These are phyloP conservation scores for Cladosporium sp. DNA, from an alignment of 2,329 filamentous ascomycete genomes.

Conservation along the genomic window DNA sequence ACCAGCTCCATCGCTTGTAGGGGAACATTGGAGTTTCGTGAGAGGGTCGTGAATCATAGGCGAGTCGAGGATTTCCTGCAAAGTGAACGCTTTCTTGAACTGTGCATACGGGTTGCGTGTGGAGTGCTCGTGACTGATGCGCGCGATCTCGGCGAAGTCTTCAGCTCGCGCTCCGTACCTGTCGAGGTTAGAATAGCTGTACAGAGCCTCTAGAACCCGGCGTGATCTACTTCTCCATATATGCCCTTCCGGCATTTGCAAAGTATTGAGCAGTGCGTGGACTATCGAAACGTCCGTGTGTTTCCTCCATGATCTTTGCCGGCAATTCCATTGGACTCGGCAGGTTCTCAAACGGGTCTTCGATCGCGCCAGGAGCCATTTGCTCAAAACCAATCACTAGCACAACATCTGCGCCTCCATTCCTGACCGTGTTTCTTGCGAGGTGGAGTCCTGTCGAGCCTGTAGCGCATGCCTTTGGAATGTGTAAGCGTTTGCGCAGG, in stretches of 20 bases:
- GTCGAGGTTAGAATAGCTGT: no score
- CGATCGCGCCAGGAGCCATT: conserved; percentile 90
- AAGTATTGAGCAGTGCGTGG: conserved; percentile 94
- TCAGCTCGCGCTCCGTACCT: no score
- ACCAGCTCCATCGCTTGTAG: conserved; percentile 88
- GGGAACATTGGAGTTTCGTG: conserved; percentile 98
- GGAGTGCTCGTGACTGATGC: conserved; percentile 89
- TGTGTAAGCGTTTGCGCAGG: no score
- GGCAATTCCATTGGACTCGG: conserved; percentile 75
- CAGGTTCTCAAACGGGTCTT: conserved; percentile 81
- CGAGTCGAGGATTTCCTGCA: conserved; percentile 74
- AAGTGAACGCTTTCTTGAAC: conserved; percentile 88
- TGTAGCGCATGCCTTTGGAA: conserved; percentile 66
- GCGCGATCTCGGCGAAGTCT: conserved; percentile 93
- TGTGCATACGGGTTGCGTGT: conserved; percentile 96
- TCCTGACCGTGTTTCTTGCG: conserved; percentile 74
- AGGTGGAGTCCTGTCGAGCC: conserved; percentile 89
- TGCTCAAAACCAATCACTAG: conserved; percentile 96
- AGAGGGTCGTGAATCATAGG: conserved; percentile 81
- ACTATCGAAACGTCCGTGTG: conserved; percentile 75
- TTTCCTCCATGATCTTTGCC: conserved; percentile 76
- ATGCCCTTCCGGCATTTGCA: conserved; percentile 88
- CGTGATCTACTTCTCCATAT: conserved; percentile 94
- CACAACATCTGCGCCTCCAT: conserved; percentile 82
- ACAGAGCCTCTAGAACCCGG: conserved; percentile 51